phyloP scores from a whole-genome alignment of 768 basidiomycete species.

The Psilocybe azurescens region DNA sequence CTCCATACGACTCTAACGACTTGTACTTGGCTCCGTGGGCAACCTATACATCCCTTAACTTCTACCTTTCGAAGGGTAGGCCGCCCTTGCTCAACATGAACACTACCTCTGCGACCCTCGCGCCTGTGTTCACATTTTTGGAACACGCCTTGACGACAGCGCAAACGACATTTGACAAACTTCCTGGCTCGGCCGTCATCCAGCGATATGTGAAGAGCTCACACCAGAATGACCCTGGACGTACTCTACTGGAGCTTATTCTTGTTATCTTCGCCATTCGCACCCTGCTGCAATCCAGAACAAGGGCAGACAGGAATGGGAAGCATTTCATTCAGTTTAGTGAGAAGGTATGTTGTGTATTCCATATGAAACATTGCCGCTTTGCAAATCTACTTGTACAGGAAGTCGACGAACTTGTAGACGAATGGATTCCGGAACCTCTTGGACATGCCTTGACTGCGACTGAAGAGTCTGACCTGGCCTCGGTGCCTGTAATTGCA shows the following conservation, averaged over 20 bases:
- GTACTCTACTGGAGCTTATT: constrained; percentile 89
- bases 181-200: constrained; percentile 84
- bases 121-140: constrained; percentile 67
- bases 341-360: constrained; percentile 71
- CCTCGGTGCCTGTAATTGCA: constrained; percentile 73
- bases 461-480: constrained; percentile 69
- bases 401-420: constrained; percentile 97
- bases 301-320: constrained; percentile 80
- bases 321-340: constrained; percentile 91
- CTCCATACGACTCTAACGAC: background rate
- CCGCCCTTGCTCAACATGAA: constrained; percentile 29
- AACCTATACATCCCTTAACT: constrained; percentile 9
- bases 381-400: constrained; percentile 19
- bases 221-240: constrained; percentile 94
- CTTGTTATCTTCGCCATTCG: constrained; percentile 87
- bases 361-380: constrained; percentile 1
- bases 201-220: constrained; percentile 93
- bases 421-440: constrained; percentile 92
- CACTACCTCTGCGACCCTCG: constrained; percentile 40
- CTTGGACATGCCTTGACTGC: constrained; percentile 67
- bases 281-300: constrained; percentile 89
- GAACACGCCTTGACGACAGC: constrained; percentile 61
- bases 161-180: constrained; percentile 70
- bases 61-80: background rate
- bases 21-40: constrained; percentile 25